Base-by-base conservation (phyloP, 176 grass and related monocot genomes). In the Triticum dicoccoides region DNA sequence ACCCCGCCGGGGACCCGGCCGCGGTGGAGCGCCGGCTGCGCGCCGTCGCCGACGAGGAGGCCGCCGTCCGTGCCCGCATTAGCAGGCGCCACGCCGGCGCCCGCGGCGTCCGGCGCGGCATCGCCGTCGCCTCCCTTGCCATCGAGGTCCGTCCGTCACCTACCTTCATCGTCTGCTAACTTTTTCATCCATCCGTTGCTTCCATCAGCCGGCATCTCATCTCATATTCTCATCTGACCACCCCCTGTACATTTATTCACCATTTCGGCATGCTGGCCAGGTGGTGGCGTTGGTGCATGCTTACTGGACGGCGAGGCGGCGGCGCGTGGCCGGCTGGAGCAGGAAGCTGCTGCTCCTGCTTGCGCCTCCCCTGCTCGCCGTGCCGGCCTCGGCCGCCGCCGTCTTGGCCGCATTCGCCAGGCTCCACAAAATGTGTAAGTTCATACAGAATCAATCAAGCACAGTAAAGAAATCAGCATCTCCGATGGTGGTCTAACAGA, bases 41-140 rank as follows among this genome's bases (percentile, higher is more conserved):
- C 15, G 64, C 24, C 35, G 75, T 89, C 77, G 69, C 88, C 47
- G 70, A 86, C 15, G 84, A 90, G 64, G 88, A 90, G 80, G 73
- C 71, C 64, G 49, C 65, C 78, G 72, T 82, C 11, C 76, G 64
- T 15, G 83, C 88, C 2, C 63, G 78, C 51, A 37, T 86, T 2
- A 21, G 38, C 29, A 61, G 27, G n/a, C 83, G 88, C 34, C 32
- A 18, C 32, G 68, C 11, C 8, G 25, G 2, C 18, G 88, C 77
- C 3, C 24, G 39, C 8, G 24, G 13, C 2, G 24, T 85, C 77
- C 77, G 78, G 10, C 88, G 83, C 64, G 63, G 33, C 61, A 61
- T 86, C 34, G 52, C 79, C 21, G 0, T 34, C 72, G 23, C 78
- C 5, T 89, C 77, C 11, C 0, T 89, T 34, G 18, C 42, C 78